Evolutionary conservation across 2,329 filamentous ascomycete genomes (phyloP).

Genomic region (Fusarium musae): DNA sequence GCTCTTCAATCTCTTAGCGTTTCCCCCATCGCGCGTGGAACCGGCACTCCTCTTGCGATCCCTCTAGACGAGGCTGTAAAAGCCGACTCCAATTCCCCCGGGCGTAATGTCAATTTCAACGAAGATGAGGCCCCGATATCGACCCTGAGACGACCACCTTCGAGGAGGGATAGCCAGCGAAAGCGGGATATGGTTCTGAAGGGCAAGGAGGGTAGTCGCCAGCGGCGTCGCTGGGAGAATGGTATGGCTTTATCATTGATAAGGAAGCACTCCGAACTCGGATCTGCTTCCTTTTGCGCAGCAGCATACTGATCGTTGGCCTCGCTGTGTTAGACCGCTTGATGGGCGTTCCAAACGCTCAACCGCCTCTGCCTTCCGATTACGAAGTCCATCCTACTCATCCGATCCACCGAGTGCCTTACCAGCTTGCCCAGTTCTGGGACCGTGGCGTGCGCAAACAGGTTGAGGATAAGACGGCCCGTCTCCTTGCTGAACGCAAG

Average conservation of each 20-base stretch:
- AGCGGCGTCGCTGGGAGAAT: slow-evolving; percentile 94
- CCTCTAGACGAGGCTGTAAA: slow-evolving; percentile 71
- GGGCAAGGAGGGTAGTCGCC: slow-evolving; percentile 89
- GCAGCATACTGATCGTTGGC: slow-evolving; percentile 26
- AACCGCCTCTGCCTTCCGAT: slow-evolving; percentile 84
- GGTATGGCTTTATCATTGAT: slow-evolving; percentile 61
- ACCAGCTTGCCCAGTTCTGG: slow-evolving; percentile 90
- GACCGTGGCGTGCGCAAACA: slow-evolving; percentile 67
- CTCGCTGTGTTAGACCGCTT: slow-evolving; percentile 73
- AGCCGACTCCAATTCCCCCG: slow-evolving; percentile 19
- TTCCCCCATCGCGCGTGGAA: slow-evolving; percentile 66
- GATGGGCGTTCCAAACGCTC: slow-evolving; percentile 84
- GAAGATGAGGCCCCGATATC: slow-evolving; percentile 42
- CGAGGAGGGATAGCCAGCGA: slow-evolving; percentile 64
- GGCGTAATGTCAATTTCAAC: slow-evolving; percentile 37
- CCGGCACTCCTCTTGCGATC: slow-evolving; percentile 75
- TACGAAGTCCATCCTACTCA: slow-evolving; percentile 87
- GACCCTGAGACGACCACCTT: slow-evolving; percentile 57
- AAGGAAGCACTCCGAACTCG: background rate
- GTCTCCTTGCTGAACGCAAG: slow-evolving; percentile 56
- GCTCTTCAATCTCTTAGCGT: slow-evolving; percentile 67
- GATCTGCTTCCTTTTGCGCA: background rate
- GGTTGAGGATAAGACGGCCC: slow-evolving; percentile 59
- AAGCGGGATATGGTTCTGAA: slow-evolving; percentile 81
- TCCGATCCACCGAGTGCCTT: slow-evolving; percentile 81